Conservation (phyloP, 78 protist genomes). For the Dictyostelium citrinum region DNA sequence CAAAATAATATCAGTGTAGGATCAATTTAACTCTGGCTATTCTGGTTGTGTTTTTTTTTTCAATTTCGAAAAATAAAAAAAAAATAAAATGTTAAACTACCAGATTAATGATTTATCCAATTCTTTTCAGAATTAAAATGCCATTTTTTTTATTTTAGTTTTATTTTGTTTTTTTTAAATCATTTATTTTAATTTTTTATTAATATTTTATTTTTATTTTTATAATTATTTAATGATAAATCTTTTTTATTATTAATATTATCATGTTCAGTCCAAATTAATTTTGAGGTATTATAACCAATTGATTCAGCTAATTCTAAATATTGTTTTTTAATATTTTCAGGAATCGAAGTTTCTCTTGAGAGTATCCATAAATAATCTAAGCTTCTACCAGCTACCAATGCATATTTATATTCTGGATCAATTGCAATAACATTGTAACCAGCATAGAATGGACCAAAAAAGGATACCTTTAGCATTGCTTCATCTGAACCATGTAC, state of each 20-base stretch:
- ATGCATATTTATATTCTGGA: neutral
- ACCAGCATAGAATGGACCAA: neutral
- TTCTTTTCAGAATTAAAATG: neutral
- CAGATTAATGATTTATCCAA: neutral
- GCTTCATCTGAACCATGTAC: neutral
- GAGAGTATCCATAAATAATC: slow-evolving; percentile 15
- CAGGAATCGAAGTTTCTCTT: neutral
- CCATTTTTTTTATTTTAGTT: neutral
- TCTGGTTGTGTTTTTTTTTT: too few species aligned
- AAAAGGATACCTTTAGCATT: neutral
- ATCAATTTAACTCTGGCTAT: too few species aligned
- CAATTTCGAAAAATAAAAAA: too few species aligned
- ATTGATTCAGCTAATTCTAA: neutral
- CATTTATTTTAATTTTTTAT: neutral
- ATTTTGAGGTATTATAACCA: neutral
- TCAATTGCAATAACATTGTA: neutral
- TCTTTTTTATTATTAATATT: neutral
- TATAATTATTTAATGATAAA: neutral
- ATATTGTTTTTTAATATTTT: neutral
- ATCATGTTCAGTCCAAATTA: neutral
- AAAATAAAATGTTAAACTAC: neutral
- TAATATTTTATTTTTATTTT: neutral
- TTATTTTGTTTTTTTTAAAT: neutral
- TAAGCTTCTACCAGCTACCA: neutral
- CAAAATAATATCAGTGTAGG: too few species aligned